Conservation (phyloP, 1,284 basidiomycete genomes). For the Sutorius eximius region DNA sequence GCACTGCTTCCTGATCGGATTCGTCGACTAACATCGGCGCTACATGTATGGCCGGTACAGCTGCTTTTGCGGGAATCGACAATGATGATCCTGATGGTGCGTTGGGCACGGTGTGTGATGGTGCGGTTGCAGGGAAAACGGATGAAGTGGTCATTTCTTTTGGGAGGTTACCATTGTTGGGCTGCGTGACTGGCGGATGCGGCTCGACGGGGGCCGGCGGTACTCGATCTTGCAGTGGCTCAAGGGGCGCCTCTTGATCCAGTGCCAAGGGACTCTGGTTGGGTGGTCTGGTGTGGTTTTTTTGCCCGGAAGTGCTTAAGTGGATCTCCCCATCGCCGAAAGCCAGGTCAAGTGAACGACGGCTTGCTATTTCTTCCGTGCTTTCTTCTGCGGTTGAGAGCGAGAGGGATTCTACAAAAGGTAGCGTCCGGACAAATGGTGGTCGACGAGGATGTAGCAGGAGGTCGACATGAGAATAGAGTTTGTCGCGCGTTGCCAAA, state of each 20-base stretch:
- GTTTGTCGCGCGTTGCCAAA: constrained; percentile 14
- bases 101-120: not conserved
- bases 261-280: constrained; percentile 1
- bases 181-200: constrained; percentile 1
- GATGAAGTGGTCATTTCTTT: not conserved
- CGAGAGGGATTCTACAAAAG: constrained; percentile 59
- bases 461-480: constrained; percentile 53
- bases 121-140: not conserved
- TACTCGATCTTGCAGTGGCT: constrained; percentile 1
- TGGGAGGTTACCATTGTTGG: not conserved
- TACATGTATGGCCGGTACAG: not conserved
- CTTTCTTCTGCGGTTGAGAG: constrained; percentile 63
- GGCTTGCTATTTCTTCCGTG: constrained; percentile 53
- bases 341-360: constrained; percentile 42
- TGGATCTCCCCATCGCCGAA: constrained; percentile 4
- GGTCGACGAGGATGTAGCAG: constrained; percentile 76
- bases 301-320: not conserved
- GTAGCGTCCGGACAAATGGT: constrained; percentile 66
- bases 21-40: constrained; percentile 29
- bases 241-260: not conserved
- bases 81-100: not conserved
- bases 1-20: constrained; percentile 54
- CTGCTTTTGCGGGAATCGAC: constrained; percentile 8
- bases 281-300: not conserved
- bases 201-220: not conserved